phyloP scores from a whole-genome alignment of 495 filamentous ascomycete species.

The Baudoinia panamericana region DNA sequence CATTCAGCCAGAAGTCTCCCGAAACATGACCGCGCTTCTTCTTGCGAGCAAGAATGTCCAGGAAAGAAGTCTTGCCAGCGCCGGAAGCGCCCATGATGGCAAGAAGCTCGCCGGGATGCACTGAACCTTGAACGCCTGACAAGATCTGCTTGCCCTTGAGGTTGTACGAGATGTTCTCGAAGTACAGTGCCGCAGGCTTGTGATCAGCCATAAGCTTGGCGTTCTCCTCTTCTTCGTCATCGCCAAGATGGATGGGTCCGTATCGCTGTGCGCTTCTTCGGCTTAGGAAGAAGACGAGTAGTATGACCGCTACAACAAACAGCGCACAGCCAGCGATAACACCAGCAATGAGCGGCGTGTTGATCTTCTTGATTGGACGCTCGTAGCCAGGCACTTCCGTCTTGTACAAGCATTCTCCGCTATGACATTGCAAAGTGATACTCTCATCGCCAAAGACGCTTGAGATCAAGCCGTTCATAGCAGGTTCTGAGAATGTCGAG shows the following conservation, averaged over 20 bases:
- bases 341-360: conserved; percentile 88
- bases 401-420: conserved; percentile 84
- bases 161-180: conserved; percentile 74
- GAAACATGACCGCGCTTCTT: conserved; percentile 76
- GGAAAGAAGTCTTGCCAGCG: conserved; percentile 91
- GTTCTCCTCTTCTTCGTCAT: conserved; percentile 71
- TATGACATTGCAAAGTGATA: conserved; percentile 67
- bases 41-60: conserved; percentile 93
- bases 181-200: conserved; percentile 77
- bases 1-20: conserved; percentile 88
- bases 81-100: conserved; percentile 98
- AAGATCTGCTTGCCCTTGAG: conserved; percentile 83
- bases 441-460: conserved; percentile 79
- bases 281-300: conserved; percentile 81
- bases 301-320: conserved; percentile 73
- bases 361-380: conserved; percentile 84
- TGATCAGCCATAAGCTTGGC: conserved; percentile 79
- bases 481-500: conserved; percentile 77
- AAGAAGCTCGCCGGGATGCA: conserved; percentile 78
- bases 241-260: conserved; percentile 60
- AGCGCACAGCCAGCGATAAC: conserved; percentile 80
- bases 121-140: conserved; percentile 63
- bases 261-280: conserved; percentile 51
- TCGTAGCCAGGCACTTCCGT: conserved; percentile 87
- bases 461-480: conserved; percentile 79